Evolutionary conservation across 371 early-diverging fungal species (phyloP), one percentile per base, ranked within the genome.

Genomic region (Mortierella sp.): DNA sequence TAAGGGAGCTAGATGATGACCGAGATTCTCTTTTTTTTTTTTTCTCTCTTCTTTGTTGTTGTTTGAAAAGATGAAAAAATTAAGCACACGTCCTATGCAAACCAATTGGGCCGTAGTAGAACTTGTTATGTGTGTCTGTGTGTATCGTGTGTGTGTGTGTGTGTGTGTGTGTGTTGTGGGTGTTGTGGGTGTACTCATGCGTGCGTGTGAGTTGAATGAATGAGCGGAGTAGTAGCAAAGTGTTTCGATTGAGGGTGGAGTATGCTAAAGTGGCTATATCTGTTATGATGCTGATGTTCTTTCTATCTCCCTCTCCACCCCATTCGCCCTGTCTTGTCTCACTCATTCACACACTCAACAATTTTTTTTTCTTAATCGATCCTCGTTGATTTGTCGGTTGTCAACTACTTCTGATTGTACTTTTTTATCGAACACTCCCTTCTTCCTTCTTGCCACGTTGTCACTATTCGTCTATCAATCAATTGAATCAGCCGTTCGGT

Each of bases 281-380:
- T n/a, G n/a, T n/a, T n/a, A n/a, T n/a, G n/a, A n/a, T n/a, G n/a
- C n/a, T n/a, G n/a, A n/a, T n/a, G n/a, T n/a, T n/a, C n/a, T n/a
- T n/a, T n/a, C n/a, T n/a, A n/a, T n/a, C n/a, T n/a, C n/a, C n/a
- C n/a, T n/a, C n/a, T n/a, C n/a, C n/a, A n/a, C n/a, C n/a, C n/a
- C 8, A 61, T 61, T 61, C 37, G 61, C 61, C 39, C 61, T 61
- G 61, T 61, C 61, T 61, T 37, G 61, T 61, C 61, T 34, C 22
- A 61, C n/a, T n/a, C 50, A 50, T 3, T n/a, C 48, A 48, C n/a
- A 48, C 22, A 47, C 47, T 47, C 48, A 22, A 31, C 61, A 61
- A 37, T 61, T 61, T 61, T 58, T 58, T 58, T 29, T 13, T 24
- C 29, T 53, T 55, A n/a, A 2, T 52, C 53, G 2, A 7, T 47